Conservation (phyloP, 179 eudicot genomes). For the Sideroxylon spinosum region DNA sequence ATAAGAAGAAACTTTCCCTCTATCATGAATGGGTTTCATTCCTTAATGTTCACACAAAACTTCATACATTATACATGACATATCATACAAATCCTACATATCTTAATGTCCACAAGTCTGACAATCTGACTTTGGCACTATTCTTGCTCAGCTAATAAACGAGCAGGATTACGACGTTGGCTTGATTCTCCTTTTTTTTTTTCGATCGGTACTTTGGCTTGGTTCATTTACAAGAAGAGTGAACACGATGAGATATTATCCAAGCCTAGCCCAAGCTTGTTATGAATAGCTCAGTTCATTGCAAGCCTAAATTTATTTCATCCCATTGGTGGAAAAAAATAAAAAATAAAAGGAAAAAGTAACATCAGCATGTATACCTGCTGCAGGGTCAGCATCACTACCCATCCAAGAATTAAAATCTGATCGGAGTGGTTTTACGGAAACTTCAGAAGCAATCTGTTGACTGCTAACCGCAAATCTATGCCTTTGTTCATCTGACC, state of each 20-base stretch:
- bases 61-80: neutral
- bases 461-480: slow-evolving; percentile 16
- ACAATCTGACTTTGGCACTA: neutral
- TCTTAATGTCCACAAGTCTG: neutral
- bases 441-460: slow-evolving; percentile 18
- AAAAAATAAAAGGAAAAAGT: neutral
- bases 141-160: neutral
- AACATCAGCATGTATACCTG: slow-evolving; percentile 22
- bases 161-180: neutral
- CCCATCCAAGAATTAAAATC: slow-evolving; percentile 26
- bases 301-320: neutral
- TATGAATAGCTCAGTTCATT: slow-evolving; percentile 1
- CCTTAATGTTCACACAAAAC: neutral
- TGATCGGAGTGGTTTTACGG: slow-evolving; percentile 18
- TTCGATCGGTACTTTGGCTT: no score
- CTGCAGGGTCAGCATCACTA: slow-evolving; percentile 18
- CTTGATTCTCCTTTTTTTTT: neutral
- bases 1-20: neutral
- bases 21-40: no score
- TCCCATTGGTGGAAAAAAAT: neutral
- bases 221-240: neutral
- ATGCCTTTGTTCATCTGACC: slow-evolving; percentile 26
- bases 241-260: neutral
- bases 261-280: neutral
- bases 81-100: neutral